phyloP scores from a whole-genome alignment of 768 basidiomycete genomes.

The Inosperma sp. region DNA sequence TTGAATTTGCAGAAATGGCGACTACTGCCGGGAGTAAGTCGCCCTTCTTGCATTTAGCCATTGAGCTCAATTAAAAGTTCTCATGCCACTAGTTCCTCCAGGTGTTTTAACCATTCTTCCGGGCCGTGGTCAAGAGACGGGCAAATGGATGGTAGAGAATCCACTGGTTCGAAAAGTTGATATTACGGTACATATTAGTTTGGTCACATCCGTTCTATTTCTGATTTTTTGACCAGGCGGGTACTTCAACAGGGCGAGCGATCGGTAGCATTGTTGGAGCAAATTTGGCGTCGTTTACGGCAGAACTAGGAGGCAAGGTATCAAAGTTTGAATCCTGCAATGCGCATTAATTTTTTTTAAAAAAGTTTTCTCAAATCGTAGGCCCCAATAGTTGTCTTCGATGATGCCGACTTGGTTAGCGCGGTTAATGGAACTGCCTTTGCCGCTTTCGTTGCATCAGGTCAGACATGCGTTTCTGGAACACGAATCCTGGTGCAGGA shows the following conservation, averaged over 20 bases:
- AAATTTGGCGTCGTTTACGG: slow-evolving; percentile 73
- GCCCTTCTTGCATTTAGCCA: neutral
- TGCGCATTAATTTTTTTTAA: slow-evolving; percentile 4
- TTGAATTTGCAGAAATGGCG: slow-evolving; percentile 69
- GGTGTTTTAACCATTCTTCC: slow-evolving; percentile 72
- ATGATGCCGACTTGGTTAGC: slow-evolving; percentile 67
- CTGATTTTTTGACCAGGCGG: slow-evolving; percentile 46
- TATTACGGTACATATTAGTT: slow-evolving; percentile 55
- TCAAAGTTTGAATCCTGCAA: slow-evolving; percentile 5
- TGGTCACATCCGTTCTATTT: neutral
- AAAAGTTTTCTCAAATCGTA: slow-evolving; percentile 23
- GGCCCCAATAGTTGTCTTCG: slow-evolving; percentile 79
- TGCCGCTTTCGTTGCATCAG: slow-evolving; percentile 80
- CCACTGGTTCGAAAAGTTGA: slow-evolving; percentile 75
- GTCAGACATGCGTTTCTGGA: slow-evolving; percentile 92
- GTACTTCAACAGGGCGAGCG: slow-evolving; percentile 70
- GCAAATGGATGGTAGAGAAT: slow-evolving; percentile 60
- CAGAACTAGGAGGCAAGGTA: slow-evolving; percentile 85
- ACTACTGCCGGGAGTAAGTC: slow-evolving; percentile 57
- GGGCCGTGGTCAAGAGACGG: slow-evolving; percentile 63
- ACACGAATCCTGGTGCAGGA: slow-evolving; percentile 75
- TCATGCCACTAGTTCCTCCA: slow-evolving; percentile 56
- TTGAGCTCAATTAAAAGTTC: neutral
- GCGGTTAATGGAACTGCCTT: slow-evolving; percentile 83
- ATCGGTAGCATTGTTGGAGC: slow-evolving; percentile 69